These are phyloP conservation scores for Taphrina sp. DNA, from an alignment of 1,139 yeast genomes.

Conservation along the genomic window DNA sequence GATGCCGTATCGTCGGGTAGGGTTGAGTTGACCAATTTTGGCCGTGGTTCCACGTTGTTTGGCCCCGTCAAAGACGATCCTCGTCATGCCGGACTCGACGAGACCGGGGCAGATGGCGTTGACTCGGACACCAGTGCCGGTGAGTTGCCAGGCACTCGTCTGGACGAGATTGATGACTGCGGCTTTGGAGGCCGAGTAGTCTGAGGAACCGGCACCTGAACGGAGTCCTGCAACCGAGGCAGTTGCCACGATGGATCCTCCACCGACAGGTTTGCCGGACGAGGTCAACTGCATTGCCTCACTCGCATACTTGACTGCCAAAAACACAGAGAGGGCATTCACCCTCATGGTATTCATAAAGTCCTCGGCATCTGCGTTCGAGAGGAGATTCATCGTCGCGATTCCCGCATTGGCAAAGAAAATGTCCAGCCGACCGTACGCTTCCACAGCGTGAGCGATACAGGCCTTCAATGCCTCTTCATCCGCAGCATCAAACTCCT, in stretches of 20 bases:
- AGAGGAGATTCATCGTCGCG: constrained; percentile 23
- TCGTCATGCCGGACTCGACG: constrained; percentile 36
- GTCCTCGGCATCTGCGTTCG: constrained; percentile 29
- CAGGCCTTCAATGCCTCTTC: constrained; percentile 32
- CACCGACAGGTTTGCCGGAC: constrained; percentile 31
- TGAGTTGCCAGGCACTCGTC: constrained; percentile 37
- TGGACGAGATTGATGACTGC: constrained; percentile 38
- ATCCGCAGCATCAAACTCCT: constrained; percentile 35
- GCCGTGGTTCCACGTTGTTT: constrained; percentile 30
- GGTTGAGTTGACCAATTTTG: constrained; percentile 35
- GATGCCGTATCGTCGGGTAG: constrained; percentile 33
- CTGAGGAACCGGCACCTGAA: constrained; percentile 35
- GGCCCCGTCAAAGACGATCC: constrained; percentile 28
- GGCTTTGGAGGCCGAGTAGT: constrained; percentile 38
- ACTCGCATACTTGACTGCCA: constrained; percentile 34
- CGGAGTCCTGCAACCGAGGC: constrained; percentile 37
- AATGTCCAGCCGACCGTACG: constrained; percentile 34
- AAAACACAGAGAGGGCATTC: constrained; percentile 34
- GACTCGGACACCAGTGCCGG: constrained; percentile 36
- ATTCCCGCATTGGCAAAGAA: constrained; percentile 36
- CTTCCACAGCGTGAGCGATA: constrained; percentile 27
- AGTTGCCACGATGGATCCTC: constrained; percentile 38
- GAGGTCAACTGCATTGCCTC: constrained; percentile 33
- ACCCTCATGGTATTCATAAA: constrained; percentile 35
- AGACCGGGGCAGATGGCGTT: constrained; percentile 39